Evolutionary conservation across 345 rosid genomes (phyloP).

Genomic region (sweet orange (Citrus sinensis)): DVS_A1.0 CM039168.1:3126501-3127000

Average conservation of each 20-base stretch:
- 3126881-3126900: slow-evolving; percentile 59
- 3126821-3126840: background rate
- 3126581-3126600: slow-evolving; percentile 7
- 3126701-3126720: slow-evolving; percentile 63
- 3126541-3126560: slow-evolving; percentile 50
- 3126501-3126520: slow-evolving; percentile 80
- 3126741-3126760: slow-evolving; percentile 57
- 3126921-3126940: slow-evolving; percentile 14
- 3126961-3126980: slow-evolving; percentile 3
- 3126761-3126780: background rate
- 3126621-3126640: background rate
- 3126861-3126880: slow-evolving; percentile 4
- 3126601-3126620: background rate
- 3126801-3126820: background rate
- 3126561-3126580: slow-evolving; percentile 55
- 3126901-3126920: slow-evolving; percentile 19
- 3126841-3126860: background rate
- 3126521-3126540: slow-evolving; percentile 66
- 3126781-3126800: background rate
- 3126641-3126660: background rate
- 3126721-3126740: slow-evolving; percentile 31
- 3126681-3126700: slow-evolving; percentile 73
- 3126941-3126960: background rate
- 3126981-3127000: background rate
- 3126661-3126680: slow-evolving; percentile 13